phyloP scores from a whole-genome alignment of 257 asterid species.

The Scutellaria barbata region DNA sequence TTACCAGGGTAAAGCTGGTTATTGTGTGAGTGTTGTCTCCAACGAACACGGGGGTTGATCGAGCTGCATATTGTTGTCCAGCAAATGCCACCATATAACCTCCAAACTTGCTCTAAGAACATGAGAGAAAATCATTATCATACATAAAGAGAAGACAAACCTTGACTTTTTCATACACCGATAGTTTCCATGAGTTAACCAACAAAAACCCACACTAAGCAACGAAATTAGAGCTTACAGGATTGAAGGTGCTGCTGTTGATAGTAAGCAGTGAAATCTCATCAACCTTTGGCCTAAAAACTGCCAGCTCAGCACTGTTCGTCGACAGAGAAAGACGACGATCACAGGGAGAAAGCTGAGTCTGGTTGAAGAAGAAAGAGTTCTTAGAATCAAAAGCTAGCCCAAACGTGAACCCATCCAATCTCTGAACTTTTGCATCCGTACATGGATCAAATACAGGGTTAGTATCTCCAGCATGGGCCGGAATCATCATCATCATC shows the following conservation, averaged over 20 bases:
- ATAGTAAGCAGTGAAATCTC: slow-evolving; percentile 92
- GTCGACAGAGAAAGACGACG: slow-evolving; percentile 64
- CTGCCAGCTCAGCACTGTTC: slow-evolving; percentile 54
- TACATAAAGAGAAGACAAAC: no score
- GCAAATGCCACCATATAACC: slow-evolving; percentile 96
- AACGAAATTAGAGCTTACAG: slow-evolving; percentile 41
- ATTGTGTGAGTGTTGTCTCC: slow-evolving; percentile 64
- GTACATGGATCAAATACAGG: slow-evolving; percentile 73
- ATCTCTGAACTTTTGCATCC: slow-evolving; percentile 66
- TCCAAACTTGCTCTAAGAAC: slow-evolving; percentile 55
- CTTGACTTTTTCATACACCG: no score
- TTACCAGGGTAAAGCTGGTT: slow-evolving; percentile 90
- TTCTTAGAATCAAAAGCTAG: slow-evolving; percentile 72
- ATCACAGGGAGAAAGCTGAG: slow-evolving; percentile 96
- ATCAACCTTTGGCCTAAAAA: slow-evolving; percentile 89
- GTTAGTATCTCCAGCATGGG: slow-evolving; percentile 60
- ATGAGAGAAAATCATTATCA: background rate
- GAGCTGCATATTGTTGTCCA: slow-evolving; percentile 81
- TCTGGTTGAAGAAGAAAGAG: slow-evolving; percentile 70
- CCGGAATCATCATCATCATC: slow-evolving; percentile 38
- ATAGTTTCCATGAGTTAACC: background rate
- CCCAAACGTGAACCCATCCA: slow-evolving; percentile 89
- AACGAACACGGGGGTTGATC: slow-evolving; percentile 76
- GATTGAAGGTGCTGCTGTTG: slow-evolving; percentile 57
- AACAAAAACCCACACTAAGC: background rate